These are phyloP conservation scores for Catharanthus roseus DNA, from an alignment of 257 asterid species.

Conservation along the genomic window DNA sequence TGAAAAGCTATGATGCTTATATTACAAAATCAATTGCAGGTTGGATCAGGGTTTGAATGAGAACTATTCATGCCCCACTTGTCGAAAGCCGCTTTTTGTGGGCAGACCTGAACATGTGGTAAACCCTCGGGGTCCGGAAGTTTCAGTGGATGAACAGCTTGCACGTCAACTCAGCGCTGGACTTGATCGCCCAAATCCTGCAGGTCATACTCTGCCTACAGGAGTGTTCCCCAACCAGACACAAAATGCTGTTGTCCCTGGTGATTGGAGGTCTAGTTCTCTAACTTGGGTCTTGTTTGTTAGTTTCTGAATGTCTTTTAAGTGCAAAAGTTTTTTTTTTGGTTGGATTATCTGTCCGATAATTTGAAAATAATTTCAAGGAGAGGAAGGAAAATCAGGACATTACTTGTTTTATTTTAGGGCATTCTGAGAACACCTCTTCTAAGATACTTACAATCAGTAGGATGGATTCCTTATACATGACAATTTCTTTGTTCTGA, in stretches of 20 bases:
- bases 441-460: background rate
- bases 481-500: background rate
- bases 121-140: conserved; percentile 41
- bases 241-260: conserved; percentile 45
- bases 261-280: conserved; percentile 29
- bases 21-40: conserved; percentile 40
- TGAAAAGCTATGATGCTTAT: conserved; percentile 6
- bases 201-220: conserved; percentile 51
- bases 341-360: background rate
- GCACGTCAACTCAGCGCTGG: conserved; percentile 82
- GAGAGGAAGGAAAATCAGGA: background rate
- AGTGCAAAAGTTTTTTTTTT: background rate
- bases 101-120: conserved; percentile 47
- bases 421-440: background rate
- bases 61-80: conserved; percentile 92
- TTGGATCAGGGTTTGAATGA: conserved; percentile 83
- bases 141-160: conserved; percentile 82
- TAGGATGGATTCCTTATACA: background rate
- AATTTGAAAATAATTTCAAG: background rate
- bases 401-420: background rate
- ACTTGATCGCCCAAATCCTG: conserved; percentile 59
- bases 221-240: conserved; percentile 57
- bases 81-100: conserved; percentile 83
- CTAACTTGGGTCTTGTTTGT: background rate
- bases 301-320: background rate